Conservation (phyloP, 176 grass and related monocot genomes). For the Carex myosuroides region DNA sequence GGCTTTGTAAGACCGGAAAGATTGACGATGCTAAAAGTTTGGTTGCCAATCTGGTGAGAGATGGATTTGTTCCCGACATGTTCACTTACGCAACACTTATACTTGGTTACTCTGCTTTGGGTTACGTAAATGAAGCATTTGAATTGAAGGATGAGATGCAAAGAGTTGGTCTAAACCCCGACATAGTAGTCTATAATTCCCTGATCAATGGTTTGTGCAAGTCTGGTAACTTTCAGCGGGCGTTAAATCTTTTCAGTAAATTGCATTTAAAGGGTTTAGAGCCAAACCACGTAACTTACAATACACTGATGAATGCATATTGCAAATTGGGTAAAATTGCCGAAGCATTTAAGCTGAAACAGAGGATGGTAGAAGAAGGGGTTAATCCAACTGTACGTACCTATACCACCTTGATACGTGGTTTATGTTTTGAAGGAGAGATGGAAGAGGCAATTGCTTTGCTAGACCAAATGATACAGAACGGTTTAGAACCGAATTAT, state of each 20-base stretch:
- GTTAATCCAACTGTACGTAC: slow-evolving; percentile 68
- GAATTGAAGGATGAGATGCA: slow-evolving; percentile 65
- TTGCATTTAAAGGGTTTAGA: slow-evolving; percentile 51
- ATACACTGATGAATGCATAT: slow-evolving; percentile 74
- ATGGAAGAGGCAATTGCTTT: slow-evolving; percentile 89
- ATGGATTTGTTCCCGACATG: slow-evolving; percentile 61
- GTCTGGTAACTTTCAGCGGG: slow-evolving; percentile 54
- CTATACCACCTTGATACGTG: slow-evolving; percentile 89
- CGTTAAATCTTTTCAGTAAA: slow-evolving; percentile 69
- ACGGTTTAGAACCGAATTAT: slow-evolving; percentile 79
- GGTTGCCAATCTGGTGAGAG: slow-evolving; percentile 39
- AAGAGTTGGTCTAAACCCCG: slow-evolving; percentile 41
- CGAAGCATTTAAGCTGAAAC: slow-evolving; percentile 86
- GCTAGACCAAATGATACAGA: slow-evolving; percentile 92
- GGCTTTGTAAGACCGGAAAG: slow-evolving; percentile 73
- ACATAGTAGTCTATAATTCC: slow-evolving; percentile 81
- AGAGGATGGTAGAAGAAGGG: slow-evolving; percentile 72
- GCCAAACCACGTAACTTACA: slow-evolving; percentile 73
- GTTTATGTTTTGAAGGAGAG: slow-evolving; percentile 74
- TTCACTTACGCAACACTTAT: slow-evolving; percentile 86
- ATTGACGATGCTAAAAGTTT: slow-evolving; percentile 59
- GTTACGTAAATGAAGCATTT: slow-evolving; percentile 66
- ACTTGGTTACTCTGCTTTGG: slow-evolving; percentile 63
- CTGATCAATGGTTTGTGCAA: slow-evolving; percentile 94
- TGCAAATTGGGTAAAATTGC: slow-evolving; percentile 66